Conservation (phyloP, 179 eudicot species). For the Silene noctiflora region DNA sequence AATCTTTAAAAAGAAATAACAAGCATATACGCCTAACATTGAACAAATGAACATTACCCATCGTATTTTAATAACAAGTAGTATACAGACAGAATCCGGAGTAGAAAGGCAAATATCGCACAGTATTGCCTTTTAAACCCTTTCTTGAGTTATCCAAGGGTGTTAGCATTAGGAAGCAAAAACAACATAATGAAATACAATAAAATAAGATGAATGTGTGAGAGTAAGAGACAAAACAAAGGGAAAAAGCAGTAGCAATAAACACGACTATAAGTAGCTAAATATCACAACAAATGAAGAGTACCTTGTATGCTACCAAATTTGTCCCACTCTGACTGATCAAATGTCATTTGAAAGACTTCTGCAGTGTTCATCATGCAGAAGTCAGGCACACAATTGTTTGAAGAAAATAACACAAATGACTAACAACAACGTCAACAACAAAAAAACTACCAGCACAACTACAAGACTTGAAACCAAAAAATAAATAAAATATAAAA, state of each 20-base stretch:
- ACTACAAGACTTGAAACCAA: not conserved
- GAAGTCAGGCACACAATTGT: slow-evolving; percentile 14
- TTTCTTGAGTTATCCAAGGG: not conserved
- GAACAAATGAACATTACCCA: not conserved
- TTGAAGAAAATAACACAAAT: slow-evolving; percentile 2
- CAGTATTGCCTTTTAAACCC: no score
- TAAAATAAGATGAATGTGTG: not conserved
- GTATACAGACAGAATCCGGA: not conserved
- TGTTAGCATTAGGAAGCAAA: not conserved
- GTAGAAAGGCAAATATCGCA: not conserved
- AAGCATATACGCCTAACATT: not conserved
- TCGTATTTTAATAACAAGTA: not conserved
- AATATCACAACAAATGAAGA: not conserved
- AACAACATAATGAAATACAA: not conserved
- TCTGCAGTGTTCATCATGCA: slow-evolving; percentile 45
- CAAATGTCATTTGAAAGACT: slow-evolving; percentile 55
- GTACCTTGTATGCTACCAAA: slow-evolving; percentile 65
- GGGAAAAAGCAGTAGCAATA: not conserved
- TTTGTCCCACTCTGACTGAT: slow-evolving; percentile 54
- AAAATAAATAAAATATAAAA: not conserved
- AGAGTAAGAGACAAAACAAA: not conserved
- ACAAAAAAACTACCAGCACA: not conserved
- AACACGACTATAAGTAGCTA: not conserved
- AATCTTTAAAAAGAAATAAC: not conserved
- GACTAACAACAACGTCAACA: not conserved